Conservation (phyloP, 2,329 filamentous ascomycete species). For the Trichoderma arundinaceum region DNA sequence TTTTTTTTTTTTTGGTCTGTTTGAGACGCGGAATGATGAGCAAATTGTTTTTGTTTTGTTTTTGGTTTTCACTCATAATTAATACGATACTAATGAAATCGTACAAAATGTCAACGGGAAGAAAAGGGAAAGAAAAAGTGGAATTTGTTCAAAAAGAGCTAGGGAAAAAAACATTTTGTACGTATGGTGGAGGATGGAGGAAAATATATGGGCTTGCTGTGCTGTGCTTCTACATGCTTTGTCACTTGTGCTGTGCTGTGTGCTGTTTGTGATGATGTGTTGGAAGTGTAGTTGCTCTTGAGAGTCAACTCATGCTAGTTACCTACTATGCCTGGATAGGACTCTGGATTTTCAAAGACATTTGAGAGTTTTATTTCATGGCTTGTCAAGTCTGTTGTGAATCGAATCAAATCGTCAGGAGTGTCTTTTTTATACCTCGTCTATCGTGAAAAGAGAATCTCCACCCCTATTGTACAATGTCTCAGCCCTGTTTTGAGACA, state of each 20-base stretch:
- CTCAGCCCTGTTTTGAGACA: neutral
- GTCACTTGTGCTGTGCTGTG: neutral
- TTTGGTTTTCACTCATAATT: neutral
- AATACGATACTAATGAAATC: constrained; percentile 20
- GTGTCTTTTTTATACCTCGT: constrained; percentile 1
- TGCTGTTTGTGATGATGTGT: neutral
- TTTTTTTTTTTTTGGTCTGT: constrained; percentile 20
- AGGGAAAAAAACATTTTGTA: neutral
- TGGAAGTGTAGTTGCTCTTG: too few relatives aligned
- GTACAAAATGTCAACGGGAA: constrained; percentile 9
- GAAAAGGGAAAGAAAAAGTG: constrained; percentile 5
- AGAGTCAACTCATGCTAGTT: too few relatives aligned
- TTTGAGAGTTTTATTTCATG: too few relatives aligned
- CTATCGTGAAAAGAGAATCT: constrained; percentile 3
- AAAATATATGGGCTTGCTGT: neutral
- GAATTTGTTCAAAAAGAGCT: neutral
- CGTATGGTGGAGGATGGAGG: neutral
- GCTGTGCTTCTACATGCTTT: too few relatives aligned
- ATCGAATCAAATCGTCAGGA: neutral
- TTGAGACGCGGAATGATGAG: constrained; percentile 26
- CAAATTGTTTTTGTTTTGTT: neutral
- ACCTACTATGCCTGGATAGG: too few relatives aligned
- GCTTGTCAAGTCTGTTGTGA: neutral
- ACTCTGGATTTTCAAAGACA: too few relatives aligned
- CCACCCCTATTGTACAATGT: constrained; percentile 34